Evolutionary conservation across 176 grass and related monocot species (phyloP).

Genomic region (Leersia perrieri): DNA sequence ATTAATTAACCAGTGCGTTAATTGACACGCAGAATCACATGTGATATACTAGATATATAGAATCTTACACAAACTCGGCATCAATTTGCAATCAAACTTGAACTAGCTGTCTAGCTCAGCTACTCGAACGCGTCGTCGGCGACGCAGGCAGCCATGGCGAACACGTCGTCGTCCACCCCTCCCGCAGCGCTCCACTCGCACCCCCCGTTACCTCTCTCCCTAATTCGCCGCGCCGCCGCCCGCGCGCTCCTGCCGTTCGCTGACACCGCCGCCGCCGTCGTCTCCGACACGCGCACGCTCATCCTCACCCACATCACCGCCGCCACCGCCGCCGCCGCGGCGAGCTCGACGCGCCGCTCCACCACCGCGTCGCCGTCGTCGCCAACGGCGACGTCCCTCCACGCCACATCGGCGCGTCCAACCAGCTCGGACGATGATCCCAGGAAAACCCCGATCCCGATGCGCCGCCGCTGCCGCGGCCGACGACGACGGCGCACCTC

Average conservation of each 20-base stretch:
- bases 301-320: constrained; percentile 31
- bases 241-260: neutral
- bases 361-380: neutral
- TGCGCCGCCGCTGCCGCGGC: no score
- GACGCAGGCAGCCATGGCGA: neutral
- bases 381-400: constrained; percentile 6
- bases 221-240: neutral
- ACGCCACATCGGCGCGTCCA: constrained; percentile 35
- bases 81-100: neutral
- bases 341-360: constrained; percentile 11
- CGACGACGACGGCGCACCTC: constrained; percentile 47
- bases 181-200: constrained; percentile 15
- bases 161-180: constrained; percentile 7
- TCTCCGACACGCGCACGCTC: constrained; percentile 21
- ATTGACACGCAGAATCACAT: no score
- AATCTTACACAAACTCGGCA: neutral
- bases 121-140: constrained; percentile 33
- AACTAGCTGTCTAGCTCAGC: no score
- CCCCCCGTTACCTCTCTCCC: neutral
- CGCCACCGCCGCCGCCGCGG: neutral
- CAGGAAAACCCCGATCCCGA: neutral
- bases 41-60: no score
- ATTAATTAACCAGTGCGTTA: no score
- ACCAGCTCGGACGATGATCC: constrained; percentile 19
- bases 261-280: neutral